Evolutionary conservation across 768 basidiomycete genomes (phyloP), one percentile per base, ranked within the genome.

Genomic region (Dentipellis sp.): DNA sequence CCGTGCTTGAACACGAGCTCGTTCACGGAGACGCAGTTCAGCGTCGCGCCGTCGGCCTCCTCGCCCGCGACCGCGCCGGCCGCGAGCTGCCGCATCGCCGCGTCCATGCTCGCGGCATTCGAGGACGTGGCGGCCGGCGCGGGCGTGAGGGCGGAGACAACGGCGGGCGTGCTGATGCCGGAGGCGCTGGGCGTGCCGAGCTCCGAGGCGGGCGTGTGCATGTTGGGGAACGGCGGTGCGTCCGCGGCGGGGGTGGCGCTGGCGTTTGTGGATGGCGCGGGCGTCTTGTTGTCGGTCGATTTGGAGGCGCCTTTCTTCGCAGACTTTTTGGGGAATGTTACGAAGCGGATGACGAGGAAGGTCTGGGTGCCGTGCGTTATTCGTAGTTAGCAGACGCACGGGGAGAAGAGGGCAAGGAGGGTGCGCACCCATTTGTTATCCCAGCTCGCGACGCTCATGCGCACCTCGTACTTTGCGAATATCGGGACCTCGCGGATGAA

Each of bases 381-480:
- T n/a, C n/a, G 42, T n/a, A 2, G 10, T 45, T 14, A 45, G 10
- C 42, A 17, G 42, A 45, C 9, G 10, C 16, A 14, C 29, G 42
- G 14, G 19, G 42, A n/a, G 42, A 45, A 45, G 16, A 45, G 4
- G 10, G 7, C 16, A 19, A 14, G 9, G 42, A 45, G 1, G 42
- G 16, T 19, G 69, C 80, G 48, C 62, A 86, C 87, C 88, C 88
- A 90, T 78, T 91, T 91, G 36, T 82, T 70, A 53, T 88, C 87
- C 88, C 88, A 91, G 5, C 76, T 71, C 10, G 71, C 82, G 2
- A 88, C 68, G 21, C 66, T 72, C 10, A 79, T 64, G 40, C 82
- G 73, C 10, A 89, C 74, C 68, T 90, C 84, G 59, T 85, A 90
- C 1, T 69, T 66, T 9, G 75, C 64, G 7, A 86, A 68, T 53